These are phyloP conservation scores for Alternaria longipes DNA, from an alignment of 2,329 filamentous ascomycete genomes.

Conservation along the genomic window DNA sequence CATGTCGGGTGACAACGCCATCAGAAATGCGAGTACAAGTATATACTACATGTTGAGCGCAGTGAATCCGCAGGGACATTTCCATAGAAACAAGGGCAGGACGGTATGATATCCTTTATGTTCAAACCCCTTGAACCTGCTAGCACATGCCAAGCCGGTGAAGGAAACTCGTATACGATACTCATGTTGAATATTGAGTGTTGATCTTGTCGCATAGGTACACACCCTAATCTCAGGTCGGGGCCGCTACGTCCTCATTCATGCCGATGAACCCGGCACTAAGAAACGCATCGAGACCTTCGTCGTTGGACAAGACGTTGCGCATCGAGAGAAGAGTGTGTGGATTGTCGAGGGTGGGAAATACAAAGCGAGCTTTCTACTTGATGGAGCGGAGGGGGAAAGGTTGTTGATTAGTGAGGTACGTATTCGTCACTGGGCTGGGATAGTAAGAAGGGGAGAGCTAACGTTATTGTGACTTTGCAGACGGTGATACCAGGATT, in stretches of 20 bases:
- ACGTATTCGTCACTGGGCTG: slow-evolving; percentile 9
- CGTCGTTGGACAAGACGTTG: slow-evolving; percentile 67
- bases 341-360: slow-evolving; percentile 75
- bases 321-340: slow-evolving; percentile 68
- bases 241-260: slow-evolving; percentile 71
- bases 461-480: not conserved
- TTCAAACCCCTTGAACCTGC: not conserved
- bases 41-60: slow-evolving; percentile 73
- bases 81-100: slow-evolving; percentile 69
- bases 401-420: slow-evolving; percentile 72
- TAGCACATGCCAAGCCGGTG: not conserved
- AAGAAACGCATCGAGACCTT: slow-evolving; percentile 69
- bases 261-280: slow-evolving; percentile 61
- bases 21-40: slow-evolving; percentile 65
- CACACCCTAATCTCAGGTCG: slow-evolving; percentile 72
- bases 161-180: not conserved
- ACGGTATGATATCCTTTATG: slow-evolving; percentile 50
- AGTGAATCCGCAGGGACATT: slow-evolving; percentile 63
- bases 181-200: not conserved
- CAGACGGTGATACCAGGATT: slow-evolving; percentile 73
- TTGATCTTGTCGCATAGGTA: slow-evolving; percentile 39
- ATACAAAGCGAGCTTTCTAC: slow-evolving; percentile 71
- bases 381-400: slow-evolving; percentile 55
- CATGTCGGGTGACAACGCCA: slow-evolving; percentile 50
- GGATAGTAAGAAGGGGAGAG: not conserved